A percentile compares a stretch with the other conserved stretches of the same genome.
phyloP scores from a whole-genome alignment of 2,329 filamentous ascomycete species.

The Fusarium pseudograminearum region DNA sequence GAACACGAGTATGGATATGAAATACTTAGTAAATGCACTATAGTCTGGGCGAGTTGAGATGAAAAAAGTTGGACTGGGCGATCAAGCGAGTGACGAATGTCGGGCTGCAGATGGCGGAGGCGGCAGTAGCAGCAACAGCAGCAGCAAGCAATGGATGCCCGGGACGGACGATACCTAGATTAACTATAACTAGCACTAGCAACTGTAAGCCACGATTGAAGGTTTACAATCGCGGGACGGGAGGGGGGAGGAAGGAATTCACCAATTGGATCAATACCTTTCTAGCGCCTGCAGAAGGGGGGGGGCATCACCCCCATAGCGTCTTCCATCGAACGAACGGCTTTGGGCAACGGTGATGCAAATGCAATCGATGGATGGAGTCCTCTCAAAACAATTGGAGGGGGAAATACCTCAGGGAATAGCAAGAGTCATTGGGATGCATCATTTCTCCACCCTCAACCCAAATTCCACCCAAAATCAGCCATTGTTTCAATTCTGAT shows the following conservation, averaged over 20 bases:
- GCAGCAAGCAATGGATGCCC: neutral
- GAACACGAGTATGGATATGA: constrained; percentile 16
- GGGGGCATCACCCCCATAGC: constrained; percentile 13
- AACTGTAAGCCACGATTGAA: constrained; percentile 34
- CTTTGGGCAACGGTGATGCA: neutral
- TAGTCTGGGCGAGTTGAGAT: constrained; percentile 12
- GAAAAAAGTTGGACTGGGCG: constrained; percentile 25
- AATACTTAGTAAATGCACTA: constrained; percentile 1
- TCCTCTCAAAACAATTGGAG: neutral
- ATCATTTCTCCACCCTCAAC: neutral
- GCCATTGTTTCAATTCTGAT: neutral
- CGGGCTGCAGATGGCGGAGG: constrained; percentile 35
- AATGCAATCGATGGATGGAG: neutral
- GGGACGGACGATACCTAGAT: constrained; percentile 26
- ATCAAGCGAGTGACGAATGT: constrained; percentile 30
- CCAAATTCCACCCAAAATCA: neutral
- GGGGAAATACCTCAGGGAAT: constrained; percentile 3
- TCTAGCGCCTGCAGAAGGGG: constrained; percentile 31
- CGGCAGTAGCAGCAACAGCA: constrained; percentile 17
- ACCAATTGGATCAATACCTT: constrained; percentile 33
- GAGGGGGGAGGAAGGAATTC: constrained; percentile 19
- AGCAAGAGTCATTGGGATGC: neutral
- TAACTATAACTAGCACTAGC: constrained; percentile 15
- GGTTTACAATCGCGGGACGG: constrained; percentile 35
- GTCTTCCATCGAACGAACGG: constrained; percentile 19